Evolutionary conservation across 768 basidiomycete genomes (phyloP).

Genomic region (Boletus subcaerulescens): DNA sequence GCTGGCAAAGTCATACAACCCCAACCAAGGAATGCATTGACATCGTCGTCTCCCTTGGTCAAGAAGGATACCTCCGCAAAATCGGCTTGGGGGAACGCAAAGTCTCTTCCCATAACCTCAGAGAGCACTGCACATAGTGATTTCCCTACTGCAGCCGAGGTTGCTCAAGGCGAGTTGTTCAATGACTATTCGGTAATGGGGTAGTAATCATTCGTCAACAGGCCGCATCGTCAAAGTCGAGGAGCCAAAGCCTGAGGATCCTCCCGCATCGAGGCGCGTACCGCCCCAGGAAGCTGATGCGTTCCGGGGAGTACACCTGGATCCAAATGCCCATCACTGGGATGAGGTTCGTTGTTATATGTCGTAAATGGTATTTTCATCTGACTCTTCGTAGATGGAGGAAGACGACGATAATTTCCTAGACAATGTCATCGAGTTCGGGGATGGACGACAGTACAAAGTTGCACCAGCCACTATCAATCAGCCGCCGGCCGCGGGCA

Average conservation of each 20-base stretch:
- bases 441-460: conserved; percentile 89
- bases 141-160: conserved; percentile 97
- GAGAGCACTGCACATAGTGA: conserved; percentile 55
- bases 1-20: conserved; percentile 63
- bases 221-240: conserved; percentile 22
- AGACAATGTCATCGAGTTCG: conserved; percentile 90
- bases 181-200: background rate
- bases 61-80: conserved; percentile 37
- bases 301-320: conserved; percentile 89
- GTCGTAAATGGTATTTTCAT: background rate
- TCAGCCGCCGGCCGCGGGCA: conserved; percentile 25
- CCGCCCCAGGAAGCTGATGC: conserved; percentile 83
- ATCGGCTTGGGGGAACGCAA: conserved; percentile 72
- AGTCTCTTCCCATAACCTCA: conserved; percentile 31
- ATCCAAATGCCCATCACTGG: conserved; percentile 96
- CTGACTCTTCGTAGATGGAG: conserved; percentile 57
- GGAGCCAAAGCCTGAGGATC: conserved; percentile 51
- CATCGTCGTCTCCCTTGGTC: conserved; percentile 33
- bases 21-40: conserved; percentile 48
- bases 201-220: conserved; percentile 18
- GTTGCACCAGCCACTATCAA: conserved; percentile 50
- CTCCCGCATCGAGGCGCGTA: conserved; percentile 53
- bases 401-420: conserved; percentile 92
- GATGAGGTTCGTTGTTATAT: conserved; percentile 72
- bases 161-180: conserved; percentile 67